Conservation (phyloP, 306 rosid genomes). For the Citrullus colocynthis region DNA sequence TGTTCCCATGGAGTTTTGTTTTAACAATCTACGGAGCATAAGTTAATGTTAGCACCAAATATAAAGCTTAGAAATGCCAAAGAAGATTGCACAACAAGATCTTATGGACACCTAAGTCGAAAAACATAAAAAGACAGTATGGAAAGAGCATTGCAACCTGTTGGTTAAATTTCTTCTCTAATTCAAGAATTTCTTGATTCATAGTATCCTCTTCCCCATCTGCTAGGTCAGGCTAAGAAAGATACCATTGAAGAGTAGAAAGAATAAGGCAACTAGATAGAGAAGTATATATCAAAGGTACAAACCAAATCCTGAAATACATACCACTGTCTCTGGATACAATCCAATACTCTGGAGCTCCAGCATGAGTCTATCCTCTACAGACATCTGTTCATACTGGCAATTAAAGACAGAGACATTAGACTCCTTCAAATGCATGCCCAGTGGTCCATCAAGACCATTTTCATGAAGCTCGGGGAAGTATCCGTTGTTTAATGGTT, state of each 20-base stretch:
- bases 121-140: not conserved
- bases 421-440: slow-evolving; percentile 18
- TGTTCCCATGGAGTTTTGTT: slow-evolving; percentile 35
- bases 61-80: slow-evolving; percentile 4
- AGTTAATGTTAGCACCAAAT: not conserved
- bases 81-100: not conserved
- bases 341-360: slow-evolving; percentile 73
- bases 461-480: slow-evolving; percentile 27
- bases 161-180: slow-evolving; percentile 42
- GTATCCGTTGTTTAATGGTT: slow-evolving; percentile 20
- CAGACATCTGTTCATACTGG: slow-evolving; percentile 34
- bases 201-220: slow-evolving; percentile 62
- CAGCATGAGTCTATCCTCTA: slow-evolving; percentile 57
- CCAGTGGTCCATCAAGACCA: slow-evolving; percentile 27
- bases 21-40: slow-evolving; percentile 37
- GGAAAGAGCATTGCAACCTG: slow-evolving; percentile 39
- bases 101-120: not conserved
- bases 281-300: slow-evolving; percentile 3
- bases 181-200: slow-evolving; percentile 45
- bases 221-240: slow-evolving; percentile 65
- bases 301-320: slow-evolving; percentile 9
- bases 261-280: not conserved
- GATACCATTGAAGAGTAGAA: slow-evolving; percentile 15
- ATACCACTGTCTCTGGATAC: slow-evolving; percentile 67
- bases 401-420: slow-evolving; percentile 21